Evolutionary conservation across 345 rosid species (phyloP), one percentile per base, ranked within the genome.

Genomic region (Boechera divaricarpa): DNA sequence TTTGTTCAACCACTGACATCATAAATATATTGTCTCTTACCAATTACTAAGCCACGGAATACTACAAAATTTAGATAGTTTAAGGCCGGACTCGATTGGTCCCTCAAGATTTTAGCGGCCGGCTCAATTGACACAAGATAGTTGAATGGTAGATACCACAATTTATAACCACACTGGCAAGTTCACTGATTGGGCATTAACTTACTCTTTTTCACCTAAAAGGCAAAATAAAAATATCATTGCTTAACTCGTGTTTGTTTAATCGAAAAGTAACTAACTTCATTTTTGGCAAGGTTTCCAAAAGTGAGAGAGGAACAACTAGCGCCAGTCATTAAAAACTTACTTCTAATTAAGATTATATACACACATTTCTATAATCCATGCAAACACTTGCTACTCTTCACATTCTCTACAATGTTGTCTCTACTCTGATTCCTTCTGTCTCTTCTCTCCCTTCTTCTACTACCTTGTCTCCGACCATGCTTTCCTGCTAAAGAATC

Each of bases 391-490:
- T 16, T 9, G 21, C 18, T 29, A 56, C 16, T 16, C 16, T 16
- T 16, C 16, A 16, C 16, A 16, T 16, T 16, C 59, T 31, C 55
- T 64, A 64, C 44, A 26, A 64, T 73, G 77, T 42, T 73, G 47
- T 15, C 45, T 64, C 16, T 73, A 10, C 63, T 73, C 33, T 53
- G 24, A 11, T 36, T 44, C 49, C 10, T 61, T 21, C 12, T 49
- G 60, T 61, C 39, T 62, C 48, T 72, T 53, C 51, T 72, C 4
- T 49, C 18, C n/a, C 57, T 72, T 49, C 60, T 72, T 36, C 8
- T 72, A 51, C 28, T 48, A 36, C 26, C 8, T 26, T 35, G 59
- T 44, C 53, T 44, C 70, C 44, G 38, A 33, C 41, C 29, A 16
- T 49, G n/a, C n/a, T 32, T 66, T 49, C 10, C 2, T 66, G 31